Conservation (phyloP, 2,329 filamentous ascomycete genomes). For the Ascochyta clinopodiicola region DNA sequence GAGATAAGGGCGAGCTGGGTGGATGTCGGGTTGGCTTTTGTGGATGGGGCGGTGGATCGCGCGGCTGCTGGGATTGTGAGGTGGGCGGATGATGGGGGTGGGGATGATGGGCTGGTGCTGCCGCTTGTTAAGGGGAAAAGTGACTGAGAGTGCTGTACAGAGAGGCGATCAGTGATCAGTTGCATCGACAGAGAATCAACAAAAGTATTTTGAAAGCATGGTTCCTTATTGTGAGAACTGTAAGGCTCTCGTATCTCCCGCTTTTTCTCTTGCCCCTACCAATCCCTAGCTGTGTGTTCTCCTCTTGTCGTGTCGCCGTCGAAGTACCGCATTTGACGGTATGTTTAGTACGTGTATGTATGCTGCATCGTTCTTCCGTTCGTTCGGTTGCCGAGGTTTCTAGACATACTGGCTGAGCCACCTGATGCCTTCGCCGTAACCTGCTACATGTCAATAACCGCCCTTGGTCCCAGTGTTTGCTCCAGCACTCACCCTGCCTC, state of each 20-base stretch:
- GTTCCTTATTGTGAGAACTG: background rate
- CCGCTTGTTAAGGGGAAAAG: conserved; percentile 20
- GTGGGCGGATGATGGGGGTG: conserved; percentile 36
- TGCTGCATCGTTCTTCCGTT: background rate
- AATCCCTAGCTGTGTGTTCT: background rate
- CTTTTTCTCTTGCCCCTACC: background rate
- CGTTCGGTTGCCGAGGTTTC: background rate
- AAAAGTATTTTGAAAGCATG: background rate
- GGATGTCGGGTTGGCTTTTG: conserved; percentile 20
- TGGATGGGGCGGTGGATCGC: conserved; percentile 32
- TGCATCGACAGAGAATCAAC: background rate
- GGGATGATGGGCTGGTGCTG: conserved; percentile 27
- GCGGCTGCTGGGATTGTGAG: conserved; percentile 25
- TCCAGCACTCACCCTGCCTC: conserved; percentile 69
- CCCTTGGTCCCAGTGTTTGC: background rate
- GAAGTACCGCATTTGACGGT: background rate
- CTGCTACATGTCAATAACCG: conserved; percentile 11
- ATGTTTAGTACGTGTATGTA: background rate
- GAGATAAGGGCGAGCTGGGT: too few relatives aligned
- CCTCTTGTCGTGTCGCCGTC: background rate
- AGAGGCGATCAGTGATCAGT: background rate
- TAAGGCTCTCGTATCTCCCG: background rate
- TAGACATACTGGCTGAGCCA: conserved; percentile 51
- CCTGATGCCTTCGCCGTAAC: conserved; percentile 48
- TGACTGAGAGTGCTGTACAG: background rate